A percentile compares a stretch with the other conserved stretches of the same genome.
Evolutionary conservation across 2,329 filamentous ascomycete genomes (phyloP).

Genomic region (Alternaria atra): DNA sequence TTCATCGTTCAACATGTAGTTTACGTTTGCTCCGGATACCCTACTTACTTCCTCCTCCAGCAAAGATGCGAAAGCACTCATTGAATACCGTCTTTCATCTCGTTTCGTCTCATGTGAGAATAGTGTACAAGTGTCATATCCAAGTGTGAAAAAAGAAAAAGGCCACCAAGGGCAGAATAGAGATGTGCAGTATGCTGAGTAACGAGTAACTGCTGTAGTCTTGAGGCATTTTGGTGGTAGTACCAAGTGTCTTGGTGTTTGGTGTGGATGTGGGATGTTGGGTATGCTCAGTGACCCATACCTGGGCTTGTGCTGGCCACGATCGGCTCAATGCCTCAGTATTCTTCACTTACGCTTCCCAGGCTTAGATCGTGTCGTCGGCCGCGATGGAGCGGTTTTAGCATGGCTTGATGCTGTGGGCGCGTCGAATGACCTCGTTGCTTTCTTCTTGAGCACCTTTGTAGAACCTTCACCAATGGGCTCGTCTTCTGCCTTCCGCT

Average conservation of each 20-base stretch:
- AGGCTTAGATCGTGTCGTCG: constrained; percentile 17
- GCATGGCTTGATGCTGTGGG: constrained; percentile 50
- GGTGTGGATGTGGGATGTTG: too few species aligned
- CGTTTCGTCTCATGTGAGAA: not conserved
- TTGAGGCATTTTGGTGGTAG: too few species aligned
- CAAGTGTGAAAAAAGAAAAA: not conserved
- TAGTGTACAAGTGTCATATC: not conserved
- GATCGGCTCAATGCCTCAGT: not conserved
- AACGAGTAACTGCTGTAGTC: not conserved
- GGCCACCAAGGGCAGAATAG: not conserved
- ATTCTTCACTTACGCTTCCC: not conserved
- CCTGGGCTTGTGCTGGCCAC: not conserved
- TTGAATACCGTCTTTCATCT: not conserved
- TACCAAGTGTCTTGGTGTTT: too few species aligned
- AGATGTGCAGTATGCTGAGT: not conserved
- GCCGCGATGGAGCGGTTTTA: constrained; percentile 26
- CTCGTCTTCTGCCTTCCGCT: constrained; percentile 44
- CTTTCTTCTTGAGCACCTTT: constrained; percentile 40
- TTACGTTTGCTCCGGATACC: not conserved
- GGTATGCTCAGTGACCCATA: too few species aligned
- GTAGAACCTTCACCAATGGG: constrained; percentile 18
- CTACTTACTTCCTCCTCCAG: not conserved
- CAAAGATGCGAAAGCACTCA: not conserved
- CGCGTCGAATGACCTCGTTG: constrained; percentile 44
- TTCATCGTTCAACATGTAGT: not conserved